Base-by-base conservation (phyloP, 345 rosid genomes). In the Corchorus capsularis region DNA sequence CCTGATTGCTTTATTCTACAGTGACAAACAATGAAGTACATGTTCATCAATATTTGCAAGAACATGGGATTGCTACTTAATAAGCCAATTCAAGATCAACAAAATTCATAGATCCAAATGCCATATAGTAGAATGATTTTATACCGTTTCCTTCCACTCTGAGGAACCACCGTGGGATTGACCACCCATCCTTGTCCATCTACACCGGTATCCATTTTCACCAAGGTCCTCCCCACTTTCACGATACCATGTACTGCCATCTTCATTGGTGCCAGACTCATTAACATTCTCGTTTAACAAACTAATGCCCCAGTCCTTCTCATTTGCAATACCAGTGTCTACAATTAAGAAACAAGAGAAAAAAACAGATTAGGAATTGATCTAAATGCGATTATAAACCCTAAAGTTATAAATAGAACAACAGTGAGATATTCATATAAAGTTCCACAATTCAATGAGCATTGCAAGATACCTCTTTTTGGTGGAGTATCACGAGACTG, bases 291-390 rank as follows among this genome's bases (percentile, higher is more conserved):
- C 99, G 80, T 83, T 93, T 83, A 93, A 81, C 86, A 92, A 87
- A 81, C 77, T 84, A 73, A 96, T 93, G 63, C 98, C 98, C 99
- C 98, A 93, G 73, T 96, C 99, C 83, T 96, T 93, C 86, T 96
- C 99, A 82, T 92, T 93, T 43, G 99, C 99, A 72, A 96, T 96
- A 60, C 99, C 99, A 1, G 99, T 96, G 85, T 96, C 99, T 96
- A 81, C 82, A 88, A 34, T 72, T 17, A 50, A 45, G 12, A 54
- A 65, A 75, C 52, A 47, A 63, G 50, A 20, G 9, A 71, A 61
- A 73, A 79, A 46, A 17, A 59, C 64, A 78, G 17, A 67, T 50
- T 69, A 78, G 60, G 54, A 49, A 79, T 10, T 69, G 63, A 45
- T 55, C 22, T 1, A 37, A 72, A 45, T 16, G 5, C 63, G 50